Conservation (phyloP, 345 rosid genomes). For the Corchorus capsularis region DNA sequence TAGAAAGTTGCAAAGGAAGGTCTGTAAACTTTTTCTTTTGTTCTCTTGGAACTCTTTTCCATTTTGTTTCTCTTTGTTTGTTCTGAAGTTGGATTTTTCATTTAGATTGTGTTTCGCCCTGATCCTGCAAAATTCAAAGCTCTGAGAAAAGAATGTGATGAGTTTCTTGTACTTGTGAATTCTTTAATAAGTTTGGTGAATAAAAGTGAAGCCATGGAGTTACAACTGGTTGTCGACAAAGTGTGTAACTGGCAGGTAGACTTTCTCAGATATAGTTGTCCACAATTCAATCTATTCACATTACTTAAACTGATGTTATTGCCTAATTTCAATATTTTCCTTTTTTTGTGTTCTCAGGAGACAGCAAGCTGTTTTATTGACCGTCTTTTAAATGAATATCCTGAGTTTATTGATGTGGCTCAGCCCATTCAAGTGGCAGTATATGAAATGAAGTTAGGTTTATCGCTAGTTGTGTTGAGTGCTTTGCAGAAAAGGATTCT, state of each 20-base stretch:
- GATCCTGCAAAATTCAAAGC: constrained; percentile 62
- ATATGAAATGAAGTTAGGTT: constrained; percentile 87
- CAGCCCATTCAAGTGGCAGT: constrained; percentile 94
- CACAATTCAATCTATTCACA: not conserved
- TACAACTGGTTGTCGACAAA: constrained; percentile 53
- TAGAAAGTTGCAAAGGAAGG: constrained; percentile 67
- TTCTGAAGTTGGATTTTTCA: constrained; percentile 14
- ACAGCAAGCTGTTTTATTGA: constrained; percentile 67
- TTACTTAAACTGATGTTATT: constrained; percentile 2
- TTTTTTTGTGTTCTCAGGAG: constrained; percentile 53
- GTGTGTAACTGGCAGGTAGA: constrained; percentile 86
- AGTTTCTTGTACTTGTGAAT: constrained; percentile 53
- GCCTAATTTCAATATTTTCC: constrained; percentile 3
- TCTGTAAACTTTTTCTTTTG: constrained; percentile 17
- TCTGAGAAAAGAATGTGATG: constrained; percentile 63
- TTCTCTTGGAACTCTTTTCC: not conserved
- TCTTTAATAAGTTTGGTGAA: constrained; percentile 44
- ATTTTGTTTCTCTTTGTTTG: not conserved
- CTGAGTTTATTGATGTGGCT: constrained; percentile 65
- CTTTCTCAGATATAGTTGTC: constrained; percentile 1
- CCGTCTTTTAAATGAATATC: constrained; percentile 60
- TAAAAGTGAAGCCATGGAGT: constrained; percentile 43
- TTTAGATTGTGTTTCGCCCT: constrained; percentile 80
- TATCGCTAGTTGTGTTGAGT: constrained; percentile 62
- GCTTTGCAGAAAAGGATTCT: constrained; percentile 43